phyloP scores from a whole-genome alignment of 164 flowering plant genomes.

The Vitis amurensis region DNA sequence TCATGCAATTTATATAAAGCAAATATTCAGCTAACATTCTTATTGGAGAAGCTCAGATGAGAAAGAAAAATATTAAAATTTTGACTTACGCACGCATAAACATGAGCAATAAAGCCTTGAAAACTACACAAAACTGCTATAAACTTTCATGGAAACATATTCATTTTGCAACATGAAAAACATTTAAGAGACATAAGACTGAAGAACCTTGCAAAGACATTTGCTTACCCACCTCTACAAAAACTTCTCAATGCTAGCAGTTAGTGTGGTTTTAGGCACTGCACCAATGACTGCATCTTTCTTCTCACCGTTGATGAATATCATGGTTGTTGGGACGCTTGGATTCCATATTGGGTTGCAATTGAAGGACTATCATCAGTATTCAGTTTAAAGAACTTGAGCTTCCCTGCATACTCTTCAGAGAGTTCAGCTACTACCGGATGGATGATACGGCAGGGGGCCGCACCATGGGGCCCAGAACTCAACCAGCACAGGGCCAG shows the following conservation, averaged over 20 bases:
- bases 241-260: conserved; percentile 26
- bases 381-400: conserved; percentile 29
- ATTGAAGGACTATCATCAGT: conserved; percentile 35
- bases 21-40: neutral
- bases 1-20: neutral
- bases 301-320: conserved; percentile 35
- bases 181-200: neutral
- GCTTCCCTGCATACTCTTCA: conserved; percentile 26
- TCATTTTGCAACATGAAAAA: neutral
- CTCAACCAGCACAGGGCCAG: conserved; percentile 36
- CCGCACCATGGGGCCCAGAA: conserved; percentile 48
- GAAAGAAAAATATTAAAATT: neutral
- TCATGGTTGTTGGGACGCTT: conserved; percentile 32
- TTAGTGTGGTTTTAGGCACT: conserved; percentile 30
- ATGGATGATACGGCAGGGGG: conserved; percentile 33
- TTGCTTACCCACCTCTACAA: conserved; percentile 1
- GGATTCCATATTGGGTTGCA: conserved; percentile 27
- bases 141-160: neutral
- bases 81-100: neutral
- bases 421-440: conserved; percentile 27
- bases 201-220: neutral
- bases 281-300: conserved; percentile 33
- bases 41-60: neutral
- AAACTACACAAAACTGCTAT: neutral
- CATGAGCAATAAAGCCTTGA: neutral